phyloP scores from a whole-genome alignment of 2,329 filamentous ascomycete species.

The Trichoderma koningiopsis region DNA sequence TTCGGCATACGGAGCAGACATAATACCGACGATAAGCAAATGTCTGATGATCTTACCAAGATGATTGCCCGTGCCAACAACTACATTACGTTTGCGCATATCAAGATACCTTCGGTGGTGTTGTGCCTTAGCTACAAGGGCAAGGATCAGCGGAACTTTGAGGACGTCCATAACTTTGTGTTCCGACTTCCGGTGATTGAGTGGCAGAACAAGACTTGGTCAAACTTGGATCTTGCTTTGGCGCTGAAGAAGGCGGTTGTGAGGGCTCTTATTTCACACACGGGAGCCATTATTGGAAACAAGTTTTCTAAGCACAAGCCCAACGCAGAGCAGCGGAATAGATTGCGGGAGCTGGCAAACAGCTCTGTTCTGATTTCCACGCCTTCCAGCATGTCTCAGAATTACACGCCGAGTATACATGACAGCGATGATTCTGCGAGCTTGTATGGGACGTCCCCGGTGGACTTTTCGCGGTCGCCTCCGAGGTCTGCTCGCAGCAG shows the following conservation, averaged over 20 bases:
- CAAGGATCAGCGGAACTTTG: slow-evolving; percentile 90
- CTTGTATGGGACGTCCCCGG: slow-evolving; percentile 53
- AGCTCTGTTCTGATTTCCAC: slow-evolving; percentile 66
- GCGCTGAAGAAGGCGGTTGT: slow-evolving; percentile 94
- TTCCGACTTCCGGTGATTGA: slow-evolving; percentile 94
- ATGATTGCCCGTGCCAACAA: slow-evolving; percentile 96
- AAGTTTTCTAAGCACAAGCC: slow-evolving; percentile 91
- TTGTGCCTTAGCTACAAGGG: slow-evolving; percentile 96
- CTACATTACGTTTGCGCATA: slow-evolving; percentile 96
- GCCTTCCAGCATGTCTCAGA: slow-evolving; percentile 41
- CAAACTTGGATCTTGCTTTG: slow-evolving; percentile 89
- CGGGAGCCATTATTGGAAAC: slow-evolving; percentile 94
- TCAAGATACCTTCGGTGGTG: slow-evolving; percentile 93
- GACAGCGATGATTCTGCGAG: slow-evolving; percentile 62
- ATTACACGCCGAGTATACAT: slow-evolving; percentile 48
- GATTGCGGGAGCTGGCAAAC: slow-evolving; percentile 81
- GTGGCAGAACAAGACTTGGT: slow-evolving; percentile 99
- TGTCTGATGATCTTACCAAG: slow-evolving; percentile 87
- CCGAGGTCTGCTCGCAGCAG: slow-evolving; percentile 55
- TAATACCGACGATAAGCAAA: slow-evolving; percentile 58
- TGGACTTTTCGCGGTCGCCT: slow-evolving; percentile 62
- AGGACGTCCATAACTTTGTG: slow-evolving; percentile 96
- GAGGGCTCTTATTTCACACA: slow-evolving; percentile 90
- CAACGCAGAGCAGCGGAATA: slow-evolving; percentile 74
- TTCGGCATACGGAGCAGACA: slow-evolving; percentile 59